A percentile compares a stretch with the other conserved stretches of the same genome.
Evolutionary conservation across 257 asterid species (phyloP).

Genomic region (Fraxinus cuspidata): DNA sequence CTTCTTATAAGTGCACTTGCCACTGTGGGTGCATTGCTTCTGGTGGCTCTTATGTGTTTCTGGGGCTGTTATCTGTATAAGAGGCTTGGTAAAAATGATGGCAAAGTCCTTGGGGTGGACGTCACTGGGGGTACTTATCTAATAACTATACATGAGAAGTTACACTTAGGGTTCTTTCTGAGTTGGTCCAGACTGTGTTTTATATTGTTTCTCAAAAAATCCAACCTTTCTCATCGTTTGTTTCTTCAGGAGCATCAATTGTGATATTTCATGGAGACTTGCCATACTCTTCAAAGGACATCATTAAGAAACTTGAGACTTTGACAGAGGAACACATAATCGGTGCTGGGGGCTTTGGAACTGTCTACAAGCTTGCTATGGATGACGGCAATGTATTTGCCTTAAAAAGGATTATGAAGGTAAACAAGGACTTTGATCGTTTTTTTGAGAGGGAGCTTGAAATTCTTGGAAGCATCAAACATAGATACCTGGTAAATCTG

Average conservation of each 20-base stretch:
- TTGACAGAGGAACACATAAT: constrained; percentile 80
- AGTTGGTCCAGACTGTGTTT: background rate
- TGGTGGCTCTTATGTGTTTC: constrained; percentile 94
- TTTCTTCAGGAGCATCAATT: constrained; percentile 79
- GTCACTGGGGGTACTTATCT: constrained; percentile 73
- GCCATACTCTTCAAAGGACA: constrained; percentile 88
- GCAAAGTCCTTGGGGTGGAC: constrained; percentile 72
- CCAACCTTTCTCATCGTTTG: constrained; percentile 14
- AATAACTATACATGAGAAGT: constrained; percentile 30
- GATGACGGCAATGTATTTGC: constrained; percentile 92
- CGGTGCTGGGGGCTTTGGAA: constrained; percentile 93
- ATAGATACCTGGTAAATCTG: constrained; percentile 75
- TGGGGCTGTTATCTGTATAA: constrained; percentile 91
- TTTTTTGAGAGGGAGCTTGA: constrained; percentile 90
- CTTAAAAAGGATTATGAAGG: constrained; percentile 74
- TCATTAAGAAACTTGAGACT: constrained; percentile 73
- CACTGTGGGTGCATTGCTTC: constrained; percentile 89
- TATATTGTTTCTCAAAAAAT: constrained; percentile 2
- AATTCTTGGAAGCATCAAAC: constrained; percentile 93
- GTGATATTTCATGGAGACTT: constrained; percentile 96
- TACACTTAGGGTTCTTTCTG: constrained; percentile 1
- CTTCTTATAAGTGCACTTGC: constrained; percentile 89
- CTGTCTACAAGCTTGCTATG: constrained; percentile 88
- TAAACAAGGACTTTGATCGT: constrained; percentile 80
- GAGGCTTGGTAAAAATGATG: constrained; percentile 75